Conservation (phyloP, 441 rosid species). For the Arabidopsis lyrata region DNA sequence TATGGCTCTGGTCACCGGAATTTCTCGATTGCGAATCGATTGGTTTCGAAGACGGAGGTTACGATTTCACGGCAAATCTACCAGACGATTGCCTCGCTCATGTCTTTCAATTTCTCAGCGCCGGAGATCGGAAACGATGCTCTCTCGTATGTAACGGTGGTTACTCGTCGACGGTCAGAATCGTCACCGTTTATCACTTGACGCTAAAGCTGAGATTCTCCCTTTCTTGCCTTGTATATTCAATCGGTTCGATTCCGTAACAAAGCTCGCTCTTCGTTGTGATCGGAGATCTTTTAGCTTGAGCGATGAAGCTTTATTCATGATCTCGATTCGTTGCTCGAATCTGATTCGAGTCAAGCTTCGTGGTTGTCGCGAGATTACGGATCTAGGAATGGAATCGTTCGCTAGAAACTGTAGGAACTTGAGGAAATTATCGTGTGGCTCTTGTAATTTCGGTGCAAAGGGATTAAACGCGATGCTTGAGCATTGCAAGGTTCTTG, state of each 20-base stretch:
- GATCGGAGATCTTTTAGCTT: constrained; percentile 59
- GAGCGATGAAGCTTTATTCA: constrained; percentile 56
- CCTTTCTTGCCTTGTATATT: constrained; percentile 47
- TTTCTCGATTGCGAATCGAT: constrained; percentile 12
- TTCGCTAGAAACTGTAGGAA: constrained; percentile 55
- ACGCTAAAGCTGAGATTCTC: constrained; percentile 54
- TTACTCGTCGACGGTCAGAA: constrained; percentile 66
- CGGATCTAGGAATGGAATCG: constrained; percentile 57
- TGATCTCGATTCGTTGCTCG: constrained; percentile 55
- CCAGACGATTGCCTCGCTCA: constrained; percentile 80
- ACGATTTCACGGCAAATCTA: constrained; percentile 52
- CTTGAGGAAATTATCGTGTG: constrained; percentile 57
- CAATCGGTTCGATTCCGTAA: constrained; percentile 55
- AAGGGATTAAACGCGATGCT: constrained; percentile 61
- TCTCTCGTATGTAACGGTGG: constrained; percentile 81
- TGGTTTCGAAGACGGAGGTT: background rate
- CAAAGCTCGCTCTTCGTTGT: constrained; percentile 63
- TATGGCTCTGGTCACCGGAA: constrained; percentile 21
- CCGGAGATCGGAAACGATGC: constrained; percentile 67
- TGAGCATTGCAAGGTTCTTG: constrained; percentile 55
- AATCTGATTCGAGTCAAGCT: constrained; percentile 62
- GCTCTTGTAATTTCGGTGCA: constrained; percentile 63
- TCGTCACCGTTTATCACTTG: constrained; percentile 60
- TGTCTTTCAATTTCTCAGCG: constrained; percentile 67
- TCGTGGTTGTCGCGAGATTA: constrained; percentile 71